phyloP scores from a whole-genome alignment of 1,139 yeast species.

The Pichia sp. region DNA sequence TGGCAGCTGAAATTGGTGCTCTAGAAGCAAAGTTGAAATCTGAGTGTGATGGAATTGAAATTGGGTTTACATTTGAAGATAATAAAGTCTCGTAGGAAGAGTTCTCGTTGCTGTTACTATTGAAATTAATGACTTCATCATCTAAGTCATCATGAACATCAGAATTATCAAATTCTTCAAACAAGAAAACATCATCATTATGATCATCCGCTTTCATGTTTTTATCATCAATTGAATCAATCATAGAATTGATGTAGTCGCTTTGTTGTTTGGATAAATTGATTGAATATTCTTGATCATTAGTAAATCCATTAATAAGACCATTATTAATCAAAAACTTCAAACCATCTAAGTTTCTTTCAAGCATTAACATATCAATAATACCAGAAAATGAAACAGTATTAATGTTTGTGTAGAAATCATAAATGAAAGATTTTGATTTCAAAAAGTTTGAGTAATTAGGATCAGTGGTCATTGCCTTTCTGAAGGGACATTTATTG shows the following conservation, averaged over 20 bases:
- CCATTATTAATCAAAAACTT: conserved; percentile 15
- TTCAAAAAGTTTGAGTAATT: conserved; percentile 22
- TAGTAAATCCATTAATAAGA: conserved; percentile 19
- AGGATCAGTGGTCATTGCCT: conserved; percentile 20
- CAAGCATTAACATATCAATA: conserved; percentile 18
- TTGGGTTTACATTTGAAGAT: conserved; percentile 10
- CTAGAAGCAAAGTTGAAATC: background rate
- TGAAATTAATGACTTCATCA: background rate
- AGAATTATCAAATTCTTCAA: conserved; percentile 15
- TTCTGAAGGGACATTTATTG: conserved; percentile 34
- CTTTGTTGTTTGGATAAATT: conserved; percentile 13
- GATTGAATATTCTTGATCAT: conserved; percentile 24
- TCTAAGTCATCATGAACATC: background rate
- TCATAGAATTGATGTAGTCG: conserved; percentile 8
- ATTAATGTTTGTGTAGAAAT: conserved; percentile 24
- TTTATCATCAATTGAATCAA: conserved; percentile 4
- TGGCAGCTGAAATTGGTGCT: background rate
- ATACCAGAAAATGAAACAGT: conserved; percentile 20
- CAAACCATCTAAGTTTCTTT: conserved; percentile 20
- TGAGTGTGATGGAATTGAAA: conserved; percentile 9
- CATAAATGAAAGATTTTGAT: conserved; percentile 22
- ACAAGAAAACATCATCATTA: conserved; percentile 22
- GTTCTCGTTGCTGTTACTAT: background rate
- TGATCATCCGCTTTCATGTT: conserved; percentile 2
- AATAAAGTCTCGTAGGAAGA: too few species aligned